phyloP scores from a whole-genome alignment of 805 yeast species.

The Debaryomyces castellii region DNA sequence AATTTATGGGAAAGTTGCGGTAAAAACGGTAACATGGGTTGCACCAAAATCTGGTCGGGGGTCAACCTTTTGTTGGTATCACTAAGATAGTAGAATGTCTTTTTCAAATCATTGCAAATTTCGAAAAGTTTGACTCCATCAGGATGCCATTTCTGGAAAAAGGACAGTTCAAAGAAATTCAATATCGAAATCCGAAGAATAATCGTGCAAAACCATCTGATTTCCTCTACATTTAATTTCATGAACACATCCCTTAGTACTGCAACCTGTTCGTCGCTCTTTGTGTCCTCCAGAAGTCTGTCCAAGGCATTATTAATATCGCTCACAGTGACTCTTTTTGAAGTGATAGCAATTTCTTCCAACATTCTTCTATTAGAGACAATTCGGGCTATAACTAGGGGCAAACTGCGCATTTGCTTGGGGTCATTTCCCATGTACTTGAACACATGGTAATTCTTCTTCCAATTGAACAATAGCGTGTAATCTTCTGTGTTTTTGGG shows the following conservation, averaged over 20 bases:
- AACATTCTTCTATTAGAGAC: constrained; percentile 53
- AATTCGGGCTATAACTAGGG: constrained; percentile 50
- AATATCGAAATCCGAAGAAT: constrained; percentile 60
- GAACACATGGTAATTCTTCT: constrained; percentile 34
- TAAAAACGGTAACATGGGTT: constrained; percentile 56
- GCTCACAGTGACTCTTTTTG: constrained; percentile 18
- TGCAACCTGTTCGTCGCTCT: constrained; percentile 36
- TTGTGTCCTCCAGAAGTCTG: constrained; percentile 20
- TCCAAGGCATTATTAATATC: constrained; percentile 34
- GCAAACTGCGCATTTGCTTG: constrained; percentile 37
- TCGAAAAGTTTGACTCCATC: constrained; percentile 67
- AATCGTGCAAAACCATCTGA: constrained; percentile 68
- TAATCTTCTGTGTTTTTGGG: constrained; percentile 65
- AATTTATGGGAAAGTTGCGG: constrained; percentile 75
- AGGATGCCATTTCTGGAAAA: constrained; percentile 71
- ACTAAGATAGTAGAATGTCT: constrained; percentile 54
- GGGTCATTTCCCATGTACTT: constrained; percentile 50
- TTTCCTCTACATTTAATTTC: constrained; percentile 57
- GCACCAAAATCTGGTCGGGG: constrained; percentile 38
- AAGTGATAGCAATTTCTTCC: constrained; percentile 22
- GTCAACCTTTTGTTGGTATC: constrained; percentile 49
- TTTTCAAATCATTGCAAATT: constrained; percentile 62
- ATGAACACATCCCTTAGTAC: constrained; percentile 52
- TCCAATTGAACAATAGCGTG: constrained; percentile 35
- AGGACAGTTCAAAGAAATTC: constrained; percentile 57